Percentiles rank a stretch among this genome's conserved stretches.
These are phyloP conservation scores for Colletotrichum spinosum DNA, from an alignment of 2,329 filamentous ascomycete species.

Conservation along the genomic window DNA sequence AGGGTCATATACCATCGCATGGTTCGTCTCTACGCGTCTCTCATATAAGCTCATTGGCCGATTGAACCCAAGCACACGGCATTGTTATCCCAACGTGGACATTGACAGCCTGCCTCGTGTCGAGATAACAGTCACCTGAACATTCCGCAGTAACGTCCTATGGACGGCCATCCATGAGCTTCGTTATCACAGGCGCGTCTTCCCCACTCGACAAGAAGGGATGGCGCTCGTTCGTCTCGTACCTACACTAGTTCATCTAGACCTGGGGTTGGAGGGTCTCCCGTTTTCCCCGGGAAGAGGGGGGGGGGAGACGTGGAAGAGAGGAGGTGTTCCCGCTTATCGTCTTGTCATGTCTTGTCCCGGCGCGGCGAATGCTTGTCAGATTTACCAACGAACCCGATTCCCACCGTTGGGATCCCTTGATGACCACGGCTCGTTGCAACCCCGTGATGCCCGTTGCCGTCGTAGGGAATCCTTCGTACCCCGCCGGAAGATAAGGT, in stretches of 20 bases:
- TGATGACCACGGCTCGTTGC: slow-evolving; percentile 20
- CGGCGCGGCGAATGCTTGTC: slow-evolving; percentile 35
- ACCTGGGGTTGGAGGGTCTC: slow-evolving; percentile 1
- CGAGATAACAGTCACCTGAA: slow-evolving; percentile 11
- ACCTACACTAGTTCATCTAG: slow-evolving; percentile 8
- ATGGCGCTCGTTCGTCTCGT: not conserved
- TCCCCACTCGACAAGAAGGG: slow-evolving; percentile 11
- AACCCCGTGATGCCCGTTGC: slow-evolving; percentile 15
- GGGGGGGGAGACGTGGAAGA: not conserved
- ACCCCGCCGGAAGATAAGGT: slow-evolving; percentile 32
- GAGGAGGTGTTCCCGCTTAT: slow-evolving; percentile 26
- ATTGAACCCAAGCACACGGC: not conserved
- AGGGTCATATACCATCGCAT: not conserved
- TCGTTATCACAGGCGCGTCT: slow-evolving; percentile 21
- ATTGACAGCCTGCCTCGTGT: not conserved
- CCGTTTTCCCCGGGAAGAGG: slow-evolving; percentile 25
- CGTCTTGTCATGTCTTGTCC: slow-evolving; percentile 33
- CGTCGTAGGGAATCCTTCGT: not conserved
- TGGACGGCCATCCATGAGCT: slow-evolving; percentile 5
- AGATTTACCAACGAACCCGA: slow-evolving; percentile 16
- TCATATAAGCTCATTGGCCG: slow-evolving; percentile 8
- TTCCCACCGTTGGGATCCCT: slow-evolving; percentile 13
- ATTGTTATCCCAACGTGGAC: not conserved
- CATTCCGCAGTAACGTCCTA: slow-evolving; percentile 28
- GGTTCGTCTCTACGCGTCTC: not conserved